phyloP scores from a whole-genome alignment of 2,329 filamentous ascomycete species.

The Talaromyces piceae region DNA sequence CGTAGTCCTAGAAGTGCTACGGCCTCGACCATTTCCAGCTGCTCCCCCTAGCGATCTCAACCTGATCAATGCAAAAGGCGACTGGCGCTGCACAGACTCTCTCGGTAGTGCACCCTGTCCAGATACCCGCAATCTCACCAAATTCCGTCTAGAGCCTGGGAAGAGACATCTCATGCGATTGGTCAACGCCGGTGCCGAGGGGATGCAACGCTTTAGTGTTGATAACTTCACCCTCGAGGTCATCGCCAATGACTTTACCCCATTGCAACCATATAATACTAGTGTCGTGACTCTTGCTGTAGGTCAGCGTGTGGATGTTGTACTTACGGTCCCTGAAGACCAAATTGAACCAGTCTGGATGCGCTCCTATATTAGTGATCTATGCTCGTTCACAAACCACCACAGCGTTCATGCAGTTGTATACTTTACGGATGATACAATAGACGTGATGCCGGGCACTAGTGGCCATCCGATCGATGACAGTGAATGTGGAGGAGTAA shows the following conservation, averaged over 20 bases:
- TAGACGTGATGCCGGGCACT: background rate
- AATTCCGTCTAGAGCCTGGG: background rate
- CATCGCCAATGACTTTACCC: conserved; percentile 2
- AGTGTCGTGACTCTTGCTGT: background rate
- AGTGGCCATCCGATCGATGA: no score
- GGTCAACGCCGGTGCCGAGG: background rate
- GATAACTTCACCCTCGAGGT: background rate
- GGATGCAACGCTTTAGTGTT: background rate
- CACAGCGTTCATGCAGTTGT: background rate
- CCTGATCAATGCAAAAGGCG: no score
- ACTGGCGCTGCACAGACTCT: no score
- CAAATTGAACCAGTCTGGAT: background rate
- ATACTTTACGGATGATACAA: background rate
- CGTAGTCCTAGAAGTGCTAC: no score
- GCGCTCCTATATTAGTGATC: background rate
- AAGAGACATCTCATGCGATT: background rate
- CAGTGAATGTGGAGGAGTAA: no score
- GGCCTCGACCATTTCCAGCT: no score
- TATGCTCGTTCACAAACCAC: background rate
- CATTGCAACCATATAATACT: background rate
- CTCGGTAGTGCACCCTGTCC: no score
- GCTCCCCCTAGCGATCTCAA: no score
- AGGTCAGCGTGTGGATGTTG: background rate
- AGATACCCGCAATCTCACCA: no score
- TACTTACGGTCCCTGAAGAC: background rate